A percentile compares a stretch with the other conserved stretches of the same genome.
Evolutionary conservation across 495 filamentous ascomycete species (phyloP).

Genomic region (Neurospora sp.): DNA sequence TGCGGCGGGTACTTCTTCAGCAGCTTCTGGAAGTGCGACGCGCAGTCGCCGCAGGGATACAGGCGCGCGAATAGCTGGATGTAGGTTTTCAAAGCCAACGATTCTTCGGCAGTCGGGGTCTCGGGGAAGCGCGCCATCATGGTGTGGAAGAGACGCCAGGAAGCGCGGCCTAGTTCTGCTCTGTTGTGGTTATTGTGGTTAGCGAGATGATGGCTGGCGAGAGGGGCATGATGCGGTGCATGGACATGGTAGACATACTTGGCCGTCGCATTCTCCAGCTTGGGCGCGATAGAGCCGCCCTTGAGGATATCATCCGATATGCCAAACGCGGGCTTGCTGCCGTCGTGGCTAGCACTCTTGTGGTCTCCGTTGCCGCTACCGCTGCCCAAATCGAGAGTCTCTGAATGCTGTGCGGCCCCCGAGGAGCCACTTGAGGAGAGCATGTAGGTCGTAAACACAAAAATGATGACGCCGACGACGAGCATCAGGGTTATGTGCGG

Average conservation of each 20-base stretch:
- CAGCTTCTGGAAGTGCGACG: constrained; percentile 77
- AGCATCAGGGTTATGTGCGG: constrained; percentile 32
- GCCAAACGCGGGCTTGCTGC: constrained; percentile 15
- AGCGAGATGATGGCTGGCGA: neutral
- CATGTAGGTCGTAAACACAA: constrained; percentile 31
- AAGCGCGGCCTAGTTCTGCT: constrained; percentile 78
- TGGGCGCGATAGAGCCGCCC: constrained; percentile 77
- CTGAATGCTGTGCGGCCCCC: constrained; percentile 2
- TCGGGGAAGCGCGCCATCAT: constrained; percentile 91
- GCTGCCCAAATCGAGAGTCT: neutral
- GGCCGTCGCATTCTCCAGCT: constrained; percentile 82
- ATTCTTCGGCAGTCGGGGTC: constrained; percentile 71
- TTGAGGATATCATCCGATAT: constrained; percentile 40
- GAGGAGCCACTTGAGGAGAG: constrained; percentile 13
- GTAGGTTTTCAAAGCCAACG: constrained; percentile 71
- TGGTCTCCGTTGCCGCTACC: constrained; percentile 3
- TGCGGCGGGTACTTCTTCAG: constrained; percentile 83
- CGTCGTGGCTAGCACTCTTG: neutral
- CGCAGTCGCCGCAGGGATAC: constrained; percentile 95
- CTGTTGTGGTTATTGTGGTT: constrained; percentile 31
- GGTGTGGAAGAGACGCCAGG: constrained; percentile 92
- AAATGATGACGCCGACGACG: constrained; percentile 21
- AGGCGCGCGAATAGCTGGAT: constrained; percentile 84
- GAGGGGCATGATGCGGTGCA: neutral
- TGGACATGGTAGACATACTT: constrained; percentile 45